These are phyloP conservation scores for Shiraia sp. DNA, from an alignment of 2,329 filamentous ascomycete genomes.

Conservation along the genomic window DNA sequence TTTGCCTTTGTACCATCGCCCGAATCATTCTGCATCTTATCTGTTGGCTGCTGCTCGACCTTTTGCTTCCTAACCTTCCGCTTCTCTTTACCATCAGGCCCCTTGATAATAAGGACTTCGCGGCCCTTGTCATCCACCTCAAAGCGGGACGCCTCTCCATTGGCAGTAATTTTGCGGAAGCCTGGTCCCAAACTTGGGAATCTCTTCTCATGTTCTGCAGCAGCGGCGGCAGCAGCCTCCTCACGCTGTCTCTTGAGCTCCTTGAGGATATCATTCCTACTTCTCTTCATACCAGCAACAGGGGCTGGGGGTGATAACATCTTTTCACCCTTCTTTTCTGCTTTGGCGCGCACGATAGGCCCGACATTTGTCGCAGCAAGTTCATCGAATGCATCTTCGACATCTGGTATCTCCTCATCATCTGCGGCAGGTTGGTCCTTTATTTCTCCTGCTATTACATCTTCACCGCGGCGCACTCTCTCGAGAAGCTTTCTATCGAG, in stretches of 20 bases:
- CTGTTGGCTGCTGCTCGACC: slow-evolving; percentile 34
- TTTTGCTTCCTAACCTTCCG: slow-evolving; percentile 61
- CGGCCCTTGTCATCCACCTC: slow-evolving; percentile 60
- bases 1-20: slow-evolving; percentile 53
- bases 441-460: slow-evolving; percentile 46
- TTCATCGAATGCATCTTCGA: slow-evolving; percentile 55
- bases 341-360: slow-evolving; percentile 64
- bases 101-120: slow-evolving; percentile 63
- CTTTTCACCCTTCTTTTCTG: slow-evolving; percentile 58
- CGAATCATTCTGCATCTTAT: slow-evolving; percentile 48
- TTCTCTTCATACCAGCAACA: slow-evolving; percentile 55
- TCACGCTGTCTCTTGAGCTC: slow-evolving; percentile 61
- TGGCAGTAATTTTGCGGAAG: slow-evolving; percentile 58
- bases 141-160: slow-evolving; percentile 57
- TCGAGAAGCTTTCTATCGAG: slow-evolving; percentile 82
- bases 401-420: slow-evolving; percentile 34
- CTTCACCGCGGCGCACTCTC: slow-evolving; percentile 68
- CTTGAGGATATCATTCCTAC: slow-evolving; percentile 62
- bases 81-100: slow-evolving; percentile 64
- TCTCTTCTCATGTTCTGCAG: slow-evolving; percentile 44
- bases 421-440: slow-evolving; percentile 30
- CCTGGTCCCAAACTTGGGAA: slow-evolving; percentile 56
- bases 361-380: slow-evolving; percentile 70
- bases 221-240: slow-evolving; percentile 49
- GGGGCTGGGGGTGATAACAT: slow-evolving; percentile 46